These are phyloP conservation scores for Collariella sp. DNA, from an alignment of 495 filamentous ascomycete species.

Conservation along the genomic window DNA sequence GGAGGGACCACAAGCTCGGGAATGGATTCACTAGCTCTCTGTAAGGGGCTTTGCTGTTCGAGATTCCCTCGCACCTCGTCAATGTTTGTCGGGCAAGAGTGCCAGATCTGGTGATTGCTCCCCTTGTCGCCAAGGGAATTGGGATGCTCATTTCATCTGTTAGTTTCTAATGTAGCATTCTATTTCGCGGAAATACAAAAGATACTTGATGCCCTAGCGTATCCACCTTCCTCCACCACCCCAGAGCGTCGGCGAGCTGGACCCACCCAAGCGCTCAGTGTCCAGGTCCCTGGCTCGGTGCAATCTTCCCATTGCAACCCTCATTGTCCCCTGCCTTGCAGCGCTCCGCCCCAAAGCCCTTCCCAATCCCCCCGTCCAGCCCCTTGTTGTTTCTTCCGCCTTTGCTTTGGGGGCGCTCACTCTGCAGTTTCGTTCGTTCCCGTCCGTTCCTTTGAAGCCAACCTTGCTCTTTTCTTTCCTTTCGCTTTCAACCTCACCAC, in stretches of 20 bases:
- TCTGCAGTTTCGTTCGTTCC: constrained; percentile 18
- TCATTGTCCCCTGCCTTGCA: constrained; percentile 17
- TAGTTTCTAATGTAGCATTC: constrained; percentile 6
- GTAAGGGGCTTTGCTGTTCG: too few species aligned
- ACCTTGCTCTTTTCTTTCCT: constrained; percentile 8
- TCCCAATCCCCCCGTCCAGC: constrained; percentile 20
- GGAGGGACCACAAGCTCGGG: too few species aligned
- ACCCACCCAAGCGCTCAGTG: constrained; percentile 4
- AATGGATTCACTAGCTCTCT: too few species aligned
- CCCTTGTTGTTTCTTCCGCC: constrained; percentile 20
- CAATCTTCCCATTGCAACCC: constrained; percentile 25
- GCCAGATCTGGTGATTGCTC: background rate
- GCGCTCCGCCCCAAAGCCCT: constrained; percentile 25
- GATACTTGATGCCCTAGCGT: constrained; percentile 7
- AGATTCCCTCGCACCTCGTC: background rate
- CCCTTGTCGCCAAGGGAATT: background rate
- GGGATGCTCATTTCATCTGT: constrained; percentile 16
- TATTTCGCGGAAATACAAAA: background rate
- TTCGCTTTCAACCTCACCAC: background rate
- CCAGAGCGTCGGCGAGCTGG: too few species aligned
- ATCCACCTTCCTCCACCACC: background rate
- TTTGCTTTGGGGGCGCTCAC: constrained; percentile 10
- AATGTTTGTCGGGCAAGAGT: background rate
- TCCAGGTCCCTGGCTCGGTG: constrained; percentile 18
- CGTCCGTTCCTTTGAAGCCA: constrained; percentile 19